A percentile compares a stretch with the other conserved stretches of the same genome.
Evolutionary conservation across 2,329 filamentous ascomycete genomes (phyloP).

Genomic region (Exophiala calicioides): DNA sequence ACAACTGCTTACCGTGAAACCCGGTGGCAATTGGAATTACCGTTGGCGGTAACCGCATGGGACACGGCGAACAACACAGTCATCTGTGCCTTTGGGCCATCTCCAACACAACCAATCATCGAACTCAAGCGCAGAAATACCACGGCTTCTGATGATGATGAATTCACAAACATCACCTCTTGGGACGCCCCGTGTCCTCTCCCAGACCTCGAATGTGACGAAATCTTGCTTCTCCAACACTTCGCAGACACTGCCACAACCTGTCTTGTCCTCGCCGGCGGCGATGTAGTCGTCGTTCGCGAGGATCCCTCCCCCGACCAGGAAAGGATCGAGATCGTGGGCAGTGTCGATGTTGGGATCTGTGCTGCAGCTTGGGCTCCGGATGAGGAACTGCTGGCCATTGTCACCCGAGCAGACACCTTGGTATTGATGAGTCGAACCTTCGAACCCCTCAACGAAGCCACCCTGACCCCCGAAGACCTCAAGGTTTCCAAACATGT

Average conservation of each 20-base stretch:
- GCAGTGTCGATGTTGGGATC: slow-evolving; percentile 90
- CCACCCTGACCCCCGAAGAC: slow-evolving; percentile 71
- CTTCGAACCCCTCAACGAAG: slow-evolving; percentile 80
- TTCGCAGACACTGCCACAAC: slow-evolving; percentile 76
- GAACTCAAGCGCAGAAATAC: slow-evolving; percentile 61
- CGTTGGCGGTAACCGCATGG: slow-evolving; percentile 79
- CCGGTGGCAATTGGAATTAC: slow-evolving; percentile 59
- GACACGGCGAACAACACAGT: slow-evolving; percentile 67
- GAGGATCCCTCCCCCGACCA: slow-evolving; percentile 67
- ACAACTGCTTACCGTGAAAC: slow-evolving; percentile 71
- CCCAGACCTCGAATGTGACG: slow-evolving; percentile 73
- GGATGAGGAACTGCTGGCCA: slow-evolving; percentile 84
- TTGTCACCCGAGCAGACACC: slow-evolving; percentile 77
- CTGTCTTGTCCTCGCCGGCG: slow-evolving; percentile 82
- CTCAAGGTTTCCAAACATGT: slow-evolving; percentile 89
- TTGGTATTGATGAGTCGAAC: slow-evolving; percentile 89
- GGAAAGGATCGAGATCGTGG: slow-evolving; percentile 90
- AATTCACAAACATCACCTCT: slow-evolving; percentile 63
- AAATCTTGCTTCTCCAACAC: slow-evolving; percentile 76
- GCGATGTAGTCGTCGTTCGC: slow-evolving; percentile 83
- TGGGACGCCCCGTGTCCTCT: slow-evolving; percentile 86
- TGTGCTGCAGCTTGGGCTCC: slow-evolving; percentile 89
- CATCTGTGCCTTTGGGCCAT: slow-evolving; percentile 82
- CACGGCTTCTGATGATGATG: slow-evolving; percentile 33
- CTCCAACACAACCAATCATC: slow-evolving; percentile 67